A percentile compares a stretch with the other conserved stretches of the same genome.
Conservation (phyloP, 768 basidiomycete genomes). For the Xerocomellus intermedius region DNA sequence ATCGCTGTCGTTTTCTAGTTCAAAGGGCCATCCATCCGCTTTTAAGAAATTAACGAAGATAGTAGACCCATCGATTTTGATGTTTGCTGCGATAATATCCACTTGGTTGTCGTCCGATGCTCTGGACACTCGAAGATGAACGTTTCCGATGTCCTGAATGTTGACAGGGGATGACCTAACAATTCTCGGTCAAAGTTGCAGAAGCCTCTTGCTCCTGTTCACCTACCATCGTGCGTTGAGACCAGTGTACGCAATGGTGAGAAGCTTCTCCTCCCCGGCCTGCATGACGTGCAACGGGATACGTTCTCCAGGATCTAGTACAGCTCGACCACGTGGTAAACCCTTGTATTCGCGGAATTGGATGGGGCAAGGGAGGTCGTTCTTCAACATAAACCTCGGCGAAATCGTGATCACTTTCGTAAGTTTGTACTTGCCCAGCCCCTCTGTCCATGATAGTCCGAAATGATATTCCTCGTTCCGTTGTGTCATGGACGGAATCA, state of each 20-base stretch:
- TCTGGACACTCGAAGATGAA: conserved; percentile 67
- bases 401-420: conserved; percentile 90
- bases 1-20: conserved; percentile 86
- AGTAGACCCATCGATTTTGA: conserved; percentile 80
- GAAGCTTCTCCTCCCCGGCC: conserved; percentile 63
- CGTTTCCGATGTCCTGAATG: conserved; percentile 84
- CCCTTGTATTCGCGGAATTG: conserved; percentile 85
- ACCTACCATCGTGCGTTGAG: conserved; percentile 77
- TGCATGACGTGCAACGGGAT: conserved; percentile 67
- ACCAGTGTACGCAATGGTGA: conserved; percentile 86
- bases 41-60: conserved; percentile 79
- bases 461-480: conserved; percentile 70
- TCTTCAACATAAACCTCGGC: conserved; percentile 89
- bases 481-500: conserved; percentile 61
- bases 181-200: neutral
- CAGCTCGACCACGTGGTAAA: conserved; percentile 57
- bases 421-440: conserved; percentile 95
- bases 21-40: conserved; percentile 82
- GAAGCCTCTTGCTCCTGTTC: neutral
- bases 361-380: conserved; percentile 65
- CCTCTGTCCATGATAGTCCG: conserved; percentile 91
- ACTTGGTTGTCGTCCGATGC: conserved; percentile 37
- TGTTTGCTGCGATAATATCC: conserved; percentile 69
- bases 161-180: conserved; percentile 90
- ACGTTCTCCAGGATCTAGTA: conserved; percentile 66